Conservation (phyloP, 805 yeast species). For the Phaffomyces antillensis region DNA sequence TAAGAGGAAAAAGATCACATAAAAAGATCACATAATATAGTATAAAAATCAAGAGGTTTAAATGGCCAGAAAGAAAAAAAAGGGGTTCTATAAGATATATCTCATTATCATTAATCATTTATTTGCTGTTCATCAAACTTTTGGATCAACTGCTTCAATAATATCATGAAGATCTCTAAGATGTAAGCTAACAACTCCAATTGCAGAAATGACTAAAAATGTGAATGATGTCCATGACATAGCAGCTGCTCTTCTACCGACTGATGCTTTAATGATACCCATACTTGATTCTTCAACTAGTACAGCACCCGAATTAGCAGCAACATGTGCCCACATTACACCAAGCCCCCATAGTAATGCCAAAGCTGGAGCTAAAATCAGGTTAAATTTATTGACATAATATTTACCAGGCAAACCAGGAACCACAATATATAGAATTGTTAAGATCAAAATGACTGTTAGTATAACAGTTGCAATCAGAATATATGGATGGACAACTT, state of each 20-base stretch:
- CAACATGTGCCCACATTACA: conserved; percentile 57
- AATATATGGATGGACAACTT: conserved; percentile 47
- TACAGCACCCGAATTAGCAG: conserved; percentile 36
- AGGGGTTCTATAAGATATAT: too few relatives aligned
- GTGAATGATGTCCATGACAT: conserved; percentile 58
- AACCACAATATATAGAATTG: conserved; percentile 35
- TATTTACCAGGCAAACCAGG: conserved; percentile 43
- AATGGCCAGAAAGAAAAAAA: background rate
- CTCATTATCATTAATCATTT: background rate
- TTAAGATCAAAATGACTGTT: conserved; percentile 32
- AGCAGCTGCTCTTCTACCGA: conserved; percentile 46
- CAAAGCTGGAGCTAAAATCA: conserved; percentile 28
- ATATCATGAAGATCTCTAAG: conserved; percentile 27
- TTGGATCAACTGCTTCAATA: conserved; percentile 18
- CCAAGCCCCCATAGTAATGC: conserved; percentile 57
- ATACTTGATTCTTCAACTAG: conserved; percentile 45
- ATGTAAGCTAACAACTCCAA: conserved; percentile 30
- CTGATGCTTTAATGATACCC: conserved; percentile 35
- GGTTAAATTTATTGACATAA: conserved; percentile 21
- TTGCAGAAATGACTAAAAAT: conserved; percentile 34
- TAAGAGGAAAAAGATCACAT: background rate
- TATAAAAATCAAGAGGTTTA: too few relatives aligned
- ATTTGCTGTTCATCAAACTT: conserved; percentile 5
- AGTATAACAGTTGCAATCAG: conserved; percentile 43
- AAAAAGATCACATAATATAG: too few relatives aligned